Base-by-base conservation (phyloP, 2,329 filamentous ascomycete genomes). In the Colletotrichum acutatum region DNA sequence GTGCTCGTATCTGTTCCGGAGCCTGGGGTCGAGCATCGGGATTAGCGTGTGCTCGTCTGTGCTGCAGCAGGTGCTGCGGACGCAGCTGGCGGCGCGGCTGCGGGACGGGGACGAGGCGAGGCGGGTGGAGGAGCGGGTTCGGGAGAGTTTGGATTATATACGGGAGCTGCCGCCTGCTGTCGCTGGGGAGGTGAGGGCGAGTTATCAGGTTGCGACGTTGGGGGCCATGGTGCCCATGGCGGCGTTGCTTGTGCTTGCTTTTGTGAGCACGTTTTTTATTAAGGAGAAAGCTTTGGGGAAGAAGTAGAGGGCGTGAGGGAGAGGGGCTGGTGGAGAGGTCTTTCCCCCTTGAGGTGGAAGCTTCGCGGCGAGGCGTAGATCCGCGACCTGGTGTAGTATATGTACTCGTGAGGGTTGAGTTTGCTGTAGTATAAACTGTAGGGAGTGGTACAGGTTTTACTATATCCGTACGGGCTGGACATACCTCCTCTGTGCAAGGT, bases 1-100 rank as follows among this genome's bases (percentile, higher is more conserved):
- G 8, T 95, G 93, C 80, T 93, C 91, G 24, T 96, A 96, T 82
- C 89, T 96, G 28, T 96, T 96, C 85, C 91, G 94, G 52, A 92
- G 92, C 1, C 85, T 95, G 0, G 94, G 93, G n/a, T 86, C 94
- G n/a, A 92, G 92, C 7, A 84, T 95, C 68, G 94, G 93, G 12
- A 86, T 95, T 68, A 92, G 92, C n/a, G 83, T 94, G 70, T 89
- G 89, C 63, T 90, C 93, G 1, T 93, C 93, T 1, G 87, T 94
- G 8, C 88, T 95, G 58, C 94, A 96, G 79, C 90, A 93, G 78
- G 86, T 87, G 3, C 84, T 96, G 24, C 86, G 92, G 19, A 83
- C 83, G 2, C 84, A 88, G 59, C 84, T 96, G 4, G 83, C 85
- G 2, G 77, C 80, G 1, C 84, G 86, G 2, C 83, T 95, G 59